A percentile compares a stretch with the other conserved stretches of the same genome.
These are phyloP conservation scores for Grammothele lineata DNA, from an alignment of 768 basidiomycete species.

Conservation along the genomic window DNA sequence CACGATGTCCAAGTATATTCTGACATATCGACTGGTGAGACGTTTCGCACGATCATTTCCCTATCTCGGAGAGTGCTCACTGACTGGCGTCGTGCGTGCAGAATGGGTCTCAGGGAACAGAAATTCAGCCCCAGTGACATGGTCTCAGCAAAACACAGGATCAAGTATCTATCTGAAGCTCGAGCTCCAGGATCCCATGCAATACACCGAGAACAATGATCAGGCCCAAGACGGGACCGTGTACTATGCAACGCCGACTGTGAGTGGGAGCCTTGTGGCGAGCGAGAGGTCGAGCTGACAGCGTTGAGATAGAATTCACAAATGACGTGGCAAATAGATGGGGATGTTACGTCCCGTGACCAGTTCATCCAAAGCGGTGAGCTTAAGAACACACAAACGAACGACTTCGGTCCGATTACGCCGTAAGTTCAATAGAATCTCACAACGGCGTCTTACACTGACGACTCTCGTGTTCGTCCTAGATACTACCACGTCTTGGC, in stretches of 20 bases:
- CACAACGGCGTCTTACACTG: too few relatives aligned
- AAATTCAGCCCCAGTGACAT: not conserved
- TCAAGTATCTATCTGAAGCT: not conserved
- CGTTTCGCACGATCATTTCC: too few relatives aligned
- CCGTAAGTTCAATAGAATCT: too few relatives aligned
- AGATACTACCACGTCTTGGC: too few relatives aligned
- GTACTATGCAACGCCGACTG: not conserved
- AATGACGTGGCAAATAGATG: not conserved
- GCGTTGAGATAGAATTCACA: not conserved
- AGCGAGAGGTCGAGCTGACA: too few relatives aligned
- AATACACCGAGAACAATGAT: not conserved
- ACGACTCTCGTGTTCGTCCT: too few relatives aligned
- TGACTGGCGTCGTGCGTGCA: not conserved
- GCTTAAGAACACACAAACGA: not conserved
- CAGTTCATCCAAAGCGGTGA: not conserved
- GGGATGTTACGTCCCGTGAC: not conserved
- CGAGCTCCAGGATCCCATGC: not conserved
- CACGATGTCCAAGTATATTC: slow-evolving; percentile 36
- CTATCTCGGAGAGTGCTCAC: too few relatives aligned
- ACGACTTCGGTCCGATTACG: not conserved
- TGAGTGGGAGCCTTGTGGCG: too few relatives aligned
- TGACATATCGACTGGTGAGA: slow-evolving; percentile 31
- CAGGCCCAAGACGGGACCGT: not conserved
- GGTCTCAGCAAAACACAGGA: not conserved
- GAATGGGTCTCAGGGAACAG: not conserved